Base-by-base conservation (phyloP, 352 stramenopile genomes). In the Phytophthora cactorum region DNA sequence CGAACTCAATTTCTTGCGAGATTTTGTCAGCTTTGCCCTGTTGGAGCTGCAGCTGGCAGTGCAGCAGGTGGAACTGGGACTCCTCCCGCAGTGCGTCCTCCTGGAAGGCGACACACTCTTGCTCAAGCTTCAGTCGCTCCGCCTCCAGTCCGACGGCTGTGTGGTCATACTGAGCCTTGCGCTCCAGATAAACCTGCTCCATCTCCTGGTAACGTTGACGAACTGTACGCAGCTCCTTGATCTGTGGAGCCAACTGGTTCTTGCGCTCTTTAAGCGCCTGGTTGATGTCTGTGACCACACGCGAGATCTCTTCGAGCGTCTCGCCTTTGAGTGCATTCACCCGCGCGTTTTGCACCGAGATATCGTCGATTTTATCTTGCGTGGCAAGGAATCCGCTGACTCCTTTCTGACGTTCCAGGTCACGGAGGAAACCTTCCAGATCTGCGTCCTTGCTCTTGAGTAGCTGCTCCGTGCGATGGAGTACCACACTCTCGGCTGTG, bases 251-350 rank as follows among this genome's bases (percentile, higher is more conserved):
- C 29, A 98, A 73, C 49, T 97, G 93, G 52, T 89, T 94, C 66
- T 98, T 98, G 22, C 96, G 83, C 51, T 96, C 91, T 41, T 92
- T 96, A 28, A 98, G 78, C 38, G 91, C 89, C 59, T 97, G 75
- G 69, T 96, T 97, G 52, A 98, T 98, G 50, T 97, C 84, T 7
- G 91, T 90, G 12, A 98, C 93, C 34, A 97, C 86, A 22, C 76
- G 78, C 41, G 90, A 97, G 52, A 98, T 98, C 61, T 98, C 95
- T 63, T 98, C 93, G 14, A 98, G 82, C 29, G 91, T 98, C 70
- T 97, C 82, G 9, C 88, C 89, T 64, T 98, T 98, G 36, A 93
- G 66, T 59, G 94, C 83, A 73, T 98, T 97, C 45, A 98, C 79
- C 46, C 90, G 78, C 15, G 88, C 82, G 46, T 96, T 97, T 73